phyloP scores from a whole-genome alignment of 2,329 filamentous ascomycete species.

The Herpomyces periplanetae region DNA sequence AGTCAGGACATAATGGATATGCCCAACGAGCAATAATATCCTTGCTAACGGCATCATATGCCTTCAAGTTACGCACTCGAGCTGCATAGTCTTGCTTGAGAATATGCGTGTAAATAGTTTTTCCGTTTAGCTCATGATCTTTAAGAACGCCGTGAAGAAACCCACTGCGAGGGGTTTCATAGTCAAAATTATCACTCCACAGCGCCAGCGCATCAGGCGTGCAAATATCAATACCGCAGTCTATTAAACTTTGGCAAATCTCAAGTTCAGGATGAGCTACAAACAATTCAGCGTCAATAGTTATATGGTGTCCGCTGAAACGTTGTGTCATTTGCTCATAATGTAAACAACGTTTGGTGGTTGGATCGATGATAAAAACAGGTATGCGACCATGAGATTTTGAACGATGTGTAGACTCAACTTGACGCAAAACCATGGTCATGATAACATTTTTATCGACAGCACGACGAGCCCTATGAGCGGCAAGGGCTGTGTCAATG shows the following conservation, averaged over 20 bases:
- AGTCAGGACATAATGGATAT: constrained; percentile 58
- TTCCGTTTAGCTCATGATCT: constrained; percentile 83
- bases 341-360: constrained; percentile 42
- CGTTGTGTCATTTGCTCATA: constrained; percentile 60
- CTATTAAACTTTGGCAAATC: constrained; percentile 50
- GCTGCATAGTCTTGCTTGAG: constrained; percentile 49
- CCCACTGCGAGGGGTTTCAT: constrained; percentile 51
- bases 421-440: constrained; percentile 63
- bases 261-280: constrained; percentile 34
- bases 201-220: constrained; percentile 74
- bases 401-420: constrained; percentile 30
- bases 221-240: constrained; percentile 85
- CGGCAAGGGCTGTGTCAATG: constrained; percentile 34
- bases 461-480: constrained; percentile 38
- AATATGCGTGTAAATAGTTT: constrained; percentile 75
- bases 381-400: constrained; percentile 35
- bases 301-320: constrained; percentile 20
- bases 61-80: constrained; percentile 41
- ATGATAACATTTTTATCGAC: constrained; percentile 82
- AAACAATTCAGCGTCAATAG: constrained; percentile 40
- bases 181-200: constrained; percentile 94
- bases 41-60: constrained; percentile 56
- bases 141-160: constrained; percentile 75
- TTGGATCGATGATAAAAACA: constrained; percentile 50
- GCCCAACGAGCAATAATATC: constrained; percentile 63